phyloP scores from a whole-genome alignment of 306 rosid species.

The Myrica gale region DNA sequence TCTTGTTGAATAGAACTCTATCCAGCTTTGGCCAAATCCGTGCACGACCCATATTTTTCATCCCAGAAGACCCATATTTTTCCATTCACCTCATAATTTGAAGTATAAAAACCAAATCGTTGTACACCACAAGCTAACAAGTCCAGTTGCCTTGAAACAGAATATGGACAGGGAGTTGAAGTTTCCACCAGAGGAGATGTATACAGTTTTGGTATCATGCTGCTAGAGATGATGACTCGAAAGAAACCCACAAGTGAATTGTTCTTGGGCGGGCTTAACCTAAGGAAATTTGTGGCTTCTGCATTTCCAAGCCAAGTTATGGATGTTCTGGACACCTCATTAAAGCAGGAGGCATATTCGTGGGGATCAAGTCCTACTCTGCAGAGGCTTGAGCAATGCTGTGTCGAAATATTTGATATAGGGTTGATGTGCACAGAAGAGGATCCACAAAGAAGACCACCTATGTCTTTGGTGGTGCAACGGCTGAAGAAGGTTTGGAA shows the following conservation, averaged over 20 bases:
- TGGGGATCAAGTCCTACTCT: neutral
- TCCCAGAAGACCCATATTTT: no score
- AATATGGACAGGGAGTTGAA: conserved; percentile 28
- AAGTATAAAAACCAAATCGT: no score
- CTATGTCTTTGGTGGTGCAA: conserved; percentile 8
- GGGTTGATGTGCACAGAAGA: conserved; percentile 25
- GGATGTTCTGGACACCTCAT: conserved; percentile 24
- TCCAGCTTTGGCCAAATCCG: no score
- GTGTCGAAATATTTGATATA: neutral
- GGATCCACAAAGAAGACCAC: conserved; percentile 13
- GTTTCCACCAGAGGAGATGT: conserved; percentile 29
- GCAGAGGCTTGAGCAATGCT: conserved; percentile 21
- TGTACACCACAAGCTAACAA: neutral
- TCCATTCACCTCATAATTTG: no score
- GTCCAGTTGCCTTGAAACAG: neutral
- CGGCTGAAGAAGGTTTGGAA: conserved; percentile 11
- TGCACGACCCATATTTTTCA: no score
- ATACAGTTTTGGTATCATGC: conserved; percentile 27
- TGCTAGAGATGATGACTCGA: conserved; percentile 29
- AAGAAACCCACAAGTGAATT: conserved; percentile 17
- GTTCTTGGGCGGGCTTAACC: conserved; percentile 23
- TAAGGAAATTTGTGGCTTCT: conserved; percentile 27
- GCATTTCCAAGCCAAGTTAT: conserved; percentile 21
- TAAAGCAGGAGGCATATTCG: conserved; percentile 17
- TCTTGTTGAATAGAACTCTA: no score